Percentiles rank a stretch among this genome's conserved stretches.
Conservation (phyloP, 352 stramenopile genomes). For the Aphanomyces cochlioides region DNA sequence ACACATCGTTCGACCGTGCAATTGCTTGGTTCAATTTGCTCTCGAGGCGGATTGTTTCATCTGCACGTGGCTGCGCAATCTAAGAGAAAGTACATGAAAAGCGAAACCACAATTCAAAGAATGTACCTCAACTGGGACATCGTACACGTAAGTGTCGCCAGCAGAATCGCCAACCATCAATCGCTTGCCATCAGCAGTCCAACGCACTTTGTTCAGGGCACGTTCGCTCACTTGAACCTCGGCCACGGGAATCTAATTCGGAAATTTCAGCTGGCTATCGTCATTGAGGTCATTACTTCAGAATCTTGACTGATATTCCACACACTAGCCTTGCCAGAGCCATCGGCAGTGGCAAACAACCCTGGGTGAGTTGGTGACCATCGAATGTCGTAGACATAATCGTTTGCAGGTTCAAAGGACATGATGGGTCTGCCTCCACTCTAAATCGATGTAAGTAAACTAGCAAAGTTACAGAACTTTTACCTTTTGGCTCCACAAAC, state of each 20-base stretch:
- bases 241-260: slow-evolving; percentile 43
- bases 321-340: slow-evolving; percentile 61
- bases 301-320: slow-evolving; percentile 85
- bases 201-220: slow-evolving; percentile 81
- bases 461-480: neutral
- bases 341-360: slow-evolving; percentile 80
- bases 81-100: slow-evolving; percentile 31
- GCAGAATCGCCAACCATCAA: slow-evolving; percentile 75
- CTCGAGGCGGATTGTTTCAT: slow-evolving; percentile 61
- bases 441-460: slow-evolving; percentile 38
- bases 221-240: slow-evolving; percentile 66
- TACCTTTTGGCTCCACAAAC: slow-evolving; percentile 66
- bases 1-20: slow-evolving; percentile 25
- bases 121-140: slow-evolving; percentile 73
- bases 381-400: slow-evolving; percentile 86
- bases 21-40: slow-evolving; percentile 45
- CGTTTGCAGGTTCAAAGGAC: slow-evolving; percentile 81
- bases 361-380: slow-evolving; percentile 78
- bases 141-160: slow-evolving; percentile 70
- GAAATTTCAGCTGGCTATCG: neutral
- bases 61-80: slow-evolving; percentile 58
- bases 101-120: neutral
- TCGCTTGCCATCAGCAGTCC: slow-evolving; percentile 71
- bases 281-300: slow-evolving; percentile 35
- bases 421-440: slow-evolving; percentile 62